Conservation (phyloP, 495 filamentous ascomycete species). For the Neurospora pannonica region DNA sequence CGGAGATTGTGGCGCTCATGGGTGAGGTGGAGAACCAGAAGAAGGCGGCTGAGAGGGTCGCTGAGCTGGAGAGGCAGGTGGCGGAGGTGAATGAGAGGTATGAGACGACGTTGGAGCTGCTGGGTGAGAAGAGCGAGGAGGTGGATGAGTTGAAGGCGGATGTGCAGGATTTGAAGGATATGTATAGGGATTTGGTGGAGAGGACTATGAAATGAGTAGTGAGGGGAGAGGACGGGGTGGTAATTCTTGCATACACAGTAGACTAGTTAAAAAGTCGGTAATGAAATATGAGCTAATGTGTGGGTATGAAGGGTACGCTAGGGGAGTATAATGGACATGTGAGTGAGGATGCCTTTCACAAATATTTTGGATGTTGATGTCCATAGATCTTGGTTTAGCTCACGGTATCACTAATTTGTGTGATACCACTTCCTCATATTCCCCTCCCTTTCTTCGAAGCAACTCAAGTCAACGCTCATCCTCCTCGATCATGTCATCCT, state of each 20-base stretch:
- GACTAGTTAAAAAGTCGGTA: neutral
- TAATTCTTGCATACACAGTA: neutral
- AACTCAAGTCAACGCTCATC: neutral
- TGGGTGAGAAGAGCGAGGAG: conserved; percentile 92
- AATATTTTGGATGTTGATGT: neutral
- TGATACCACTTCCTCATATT: neutral
- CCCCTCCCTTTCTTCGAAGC: neutral
- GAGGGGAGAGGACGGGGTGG: neutral
- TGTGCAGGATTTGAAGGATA: conserved; percentile 84
- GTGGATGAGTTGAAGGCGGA: conserved; percentile 86
- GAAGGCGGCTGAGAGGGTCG: conserved; percentile 46
- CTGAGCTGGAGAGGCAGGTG: conserved; percentile 57
- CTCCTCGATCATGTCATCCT: neutral
- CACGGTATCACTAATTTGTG: neutral
- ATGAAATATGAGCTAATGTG: neutral
- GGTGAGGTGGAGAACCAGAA: conserved; percentile 67
- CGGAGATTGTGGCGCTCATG: conserved; percentile 83
- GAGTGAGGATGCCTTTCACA: neutral
- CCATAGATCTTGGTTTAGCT: neutral
- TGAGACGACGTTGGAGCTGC: conserved; percentile 83
- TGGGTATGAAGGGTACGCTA: neutral
- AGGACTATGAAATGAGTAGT: conserved; percentile 51
- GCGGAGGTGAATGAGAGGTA: conserved; percentile 60
- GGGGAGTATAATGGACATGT: neutral
- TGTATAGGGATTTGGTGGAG: conserved; percentile 88